A percentile compares a stretch with the other conserved stretches of the same genome.
Evolutionary conservation across 192 early-diverging fungal species (phyloP).

Genomic region (Ambispora gerdemannii): DNA sequence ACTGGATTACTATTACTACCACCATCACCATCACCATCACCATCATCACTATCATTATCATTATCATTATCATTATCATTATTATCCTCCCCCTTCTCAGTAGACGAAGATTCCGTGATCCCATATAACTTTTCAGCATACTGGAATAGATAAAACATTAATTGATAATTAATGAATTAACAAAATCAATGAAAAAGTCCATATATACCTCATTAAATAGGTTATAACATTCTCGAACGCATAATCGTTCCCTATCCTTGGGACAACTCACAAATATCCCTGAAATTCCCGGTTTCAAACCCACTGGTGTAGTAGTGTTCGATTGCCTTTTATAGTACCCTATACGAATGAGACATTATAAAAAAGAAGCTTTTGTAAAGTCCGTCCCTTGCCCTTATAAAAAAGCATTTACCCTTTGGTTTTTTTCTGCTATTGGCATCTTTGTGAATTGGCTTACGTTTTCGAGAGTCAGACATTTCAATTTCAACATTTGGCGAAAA

Average conservation of each 20-base stretch:
- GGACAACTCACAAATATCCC: constrained; percentile 53
- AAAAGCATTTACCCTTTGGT: not conserved
- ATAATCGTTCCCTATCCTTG: constrained; percentile 41
- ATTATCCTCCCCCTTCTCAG: too few relatives aligned
- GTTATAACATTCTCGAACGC: constrained; percentile 48
- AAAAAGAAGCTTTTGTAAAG: not conserved
- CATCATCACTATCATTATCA: too few relatives aligned
- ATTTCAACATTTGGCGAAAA: too few relatives aligned
- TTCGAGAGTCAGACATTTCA: not conserved
- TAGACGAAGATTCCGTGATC: not conserved
- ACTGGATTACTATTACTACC: constrained; percentile 23
- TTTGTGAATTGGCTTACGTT: not conserved
- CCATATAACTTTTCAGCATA: constrained; percentile 39
- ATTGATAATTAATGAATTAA: not conserved
- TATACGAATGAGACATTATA: not conserved
- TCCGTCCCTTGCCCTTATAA: not conserved
- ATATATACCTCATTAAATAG: constrained; percentile 45
- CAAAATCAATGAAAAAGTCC: not conserved
- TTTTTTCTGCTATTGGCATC: not conserved
- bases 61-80: too few relatives aligned
- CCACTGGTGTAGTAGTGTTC: not conserved
- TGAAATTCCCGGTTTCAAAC: constrained; percentile 42
- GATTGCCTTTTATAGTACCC: not conserved
- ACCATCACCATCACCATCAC: not conserved
- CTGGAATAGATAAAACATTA: constrained; percentile 18